Base-by-base conservation (phyloP, 2,329 filamentous ascomycete genomes). In the Trichoderma koningii region DNA sequence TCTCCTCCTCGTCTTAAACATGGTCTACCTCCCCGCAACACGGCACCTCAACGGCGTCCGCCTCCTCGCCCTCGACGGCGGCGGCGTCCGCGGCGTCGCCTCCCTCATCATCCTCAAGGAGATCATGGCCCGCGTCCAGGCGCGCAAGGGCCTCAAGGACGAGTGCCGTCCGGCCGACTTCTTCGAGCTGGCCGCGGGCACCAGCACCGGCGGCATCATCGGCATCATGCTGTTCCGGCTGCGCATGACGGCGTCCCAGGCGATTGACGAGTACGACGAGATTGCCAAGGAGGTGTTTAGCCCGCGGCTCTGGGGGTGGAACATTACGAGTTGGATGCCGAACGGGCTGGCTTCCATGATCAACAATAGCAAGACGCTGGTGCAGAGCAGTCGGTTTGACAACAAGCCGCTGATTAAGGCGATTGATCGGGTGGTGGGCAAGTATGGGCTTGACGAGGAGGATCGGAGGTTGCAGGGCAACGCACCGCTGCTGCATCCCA, bases 141-240 rank as follows among this genome's bases (percentile, higher is more conserved):
- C 9, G 4, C 48, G 50, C 26, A 63, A 63, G 28, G 50, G 50
- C 0, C 50, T 63, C 26, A 63, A 63, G 17, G 50, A 63, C 17
- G 59, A 62, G 2, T 62, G 59, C 17, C 59, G 59, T 14, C 59
- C 59, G 7, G 59, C 48, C 30, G 59, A 62, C 21, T 62, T 53
- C 50, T 62, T 62, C n/a, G 59, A 62, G 34, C 38, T 62, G 23
- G 48, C 38, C 9, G 59, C 59, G 2, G 59, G 59, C 12, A 62
- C 59, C 5, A 62, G 59, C 26, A 62, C 59, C 10, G 59, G 59
- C 5, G 59, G 59, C 7, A 62, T 62, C 38, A 62, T 62, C 26
- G 59, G 59, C n/a, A 62, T 62, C 38, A 62, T 62, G 59, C 59
- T 62, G 10, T 62, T 62, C 50, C 59, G 59, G 38, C 59, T 62